These are phyloP conservation scores for Aspergillus calidoustus DNA, from an alignment of 2,329 filamentous ascomycete species.

Conservation along the genomic window DNA sequence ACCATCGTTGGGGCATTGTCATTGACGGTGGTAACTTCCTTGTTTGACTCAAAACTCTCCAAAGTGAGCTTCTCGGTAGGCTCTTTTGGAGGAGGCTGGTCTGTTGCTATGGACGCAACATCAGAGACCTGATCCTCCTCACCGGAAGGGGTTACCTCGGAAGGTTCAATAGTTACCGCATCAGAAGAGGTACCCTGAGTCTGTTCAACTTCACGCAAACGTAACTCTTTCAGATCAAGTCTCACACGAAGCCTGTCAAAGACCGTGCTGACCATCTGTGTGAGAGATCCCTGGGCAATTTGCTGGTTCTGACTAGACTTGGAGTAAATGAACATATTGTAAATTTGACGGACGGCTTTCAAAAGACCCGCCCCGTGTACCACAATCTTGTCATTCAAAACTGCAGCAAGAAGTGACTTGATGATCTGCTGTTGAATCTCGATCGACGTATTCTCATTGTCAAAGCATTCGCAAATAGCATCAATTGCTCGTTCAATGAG, in stretches of 20 bases:
- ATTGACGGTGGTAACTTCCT: slow-evolving; percentile 68
- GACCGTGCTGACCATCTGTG: slow-evolving; percentile 98
- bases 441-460: slow-evolving; percentile 88
- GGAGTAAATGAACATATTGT: slow-evolving; percentile 97
- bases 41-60: slow-evolving; percentile 70
- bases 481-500: slow-evolving; percentile 97
- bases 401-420: slow-evolving; percentile 92
- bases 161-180: slow-evolving; percentile 42
- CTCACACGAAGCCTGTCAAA: slow-evolving; percentile 92
- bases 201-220: slow-evolving; percentile 54
- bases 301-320: slow-evolving; percentile 94
- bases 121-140: slow-evolving; percentile 54
- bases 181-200: slow-evolving; percentile 39
- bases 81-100: slow-evolving; percentile 57
- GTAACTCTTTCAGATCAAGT: slow-evolving; percentile 83
- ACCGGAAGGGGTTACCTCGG: slow-evolving; percentile 50
- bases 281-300: slow-evolving; percentile 93
- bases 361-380: slow-evolving; percentile 94
- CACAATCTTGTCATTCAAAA: slow-evolving; percentile 97
- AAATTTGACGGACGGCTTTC: slow-evolving; percentile 96
- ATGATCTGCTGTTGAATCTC: slow-evolving; percentile 98
- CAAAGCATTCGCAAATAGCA: slow-evolving; percentile 98
- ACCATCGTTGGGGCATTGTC: slow-evolving; percentile 72
- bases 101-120: slow-evolving; percentile 39
- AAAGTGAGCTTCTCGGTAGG: slow-evolving; percentile 65